A percentile compares a stretch with the other conserved stretches of the same genome.
phyloP scores from a whole-genome alignment of 139 green algal genomes.

The Edaphochlamys debaryana region DNA sequence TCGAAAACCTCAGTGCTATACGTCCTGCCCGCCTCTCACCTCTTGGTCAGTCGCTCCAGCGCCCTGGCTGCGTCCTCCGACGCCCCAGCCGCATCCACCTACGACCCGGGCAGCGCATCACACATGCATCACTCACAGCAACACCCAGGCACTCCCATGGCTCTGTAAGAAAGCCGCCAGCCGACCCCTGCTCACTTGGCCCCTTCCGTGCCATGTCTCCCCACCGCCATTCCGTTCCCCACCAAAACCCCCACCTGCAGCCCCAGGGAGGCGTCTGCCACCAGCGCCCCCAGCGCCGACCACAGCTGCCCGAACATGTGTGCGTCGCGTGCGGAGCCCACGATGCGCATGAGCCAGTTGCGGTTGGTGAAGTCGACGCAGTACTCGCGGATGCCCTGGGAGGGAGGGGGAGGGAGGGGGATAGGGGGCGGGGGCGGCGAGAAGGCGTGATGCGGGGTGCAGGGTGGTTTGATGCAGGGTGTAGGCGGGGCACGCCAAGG shows the following conservation, averaged over 20 bases:
- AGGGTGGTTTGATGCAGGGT: neutral
- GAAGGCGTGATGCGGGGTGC: neutral
- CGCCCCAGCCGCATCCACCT: neutral
- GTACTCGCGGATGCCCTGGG: conserved; percentile 34
- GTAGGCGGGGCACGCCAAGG: neutral
- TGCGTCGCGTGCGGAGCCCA: conserved; percentile 9
- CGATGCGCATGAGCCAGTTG: conserved; percentile 44
- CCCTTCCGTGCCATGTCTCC: too few species aligned
- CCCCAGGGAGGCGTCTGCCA: conserved; percentile 29
- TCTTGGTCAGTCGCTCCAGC: conserved; percentile 3
- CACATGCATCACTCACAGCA: too few species aligned
- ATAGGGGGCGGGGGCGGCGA: too few species aligned
- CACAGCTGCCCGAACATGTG: conserved; percentile 36
- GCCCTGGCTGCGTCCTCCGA: neutral
- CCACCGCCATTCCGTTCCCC: too few species aligned
- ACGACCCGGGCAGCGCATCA: too few species aligned
- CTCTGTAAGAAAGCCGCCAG: too few species aligned
- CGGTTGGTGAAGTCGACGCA: conserved; percentile 43
- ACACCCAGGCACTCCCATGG: too few species aligned
- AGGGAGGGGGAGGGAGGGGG: neutral
- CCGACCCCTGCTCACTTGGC: too few species aligned
- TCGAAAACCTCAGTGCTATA: too few species aligned
- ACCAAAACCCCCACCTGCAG: too few species aligned
- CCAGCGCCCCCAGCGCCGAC: conserved; percentile 18
- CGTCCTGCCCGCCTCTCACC: too few species aligned